Base-by-base conservation (phyloP, 129 eudicot genomes). In the Flaveria sonorensis region DNA sequence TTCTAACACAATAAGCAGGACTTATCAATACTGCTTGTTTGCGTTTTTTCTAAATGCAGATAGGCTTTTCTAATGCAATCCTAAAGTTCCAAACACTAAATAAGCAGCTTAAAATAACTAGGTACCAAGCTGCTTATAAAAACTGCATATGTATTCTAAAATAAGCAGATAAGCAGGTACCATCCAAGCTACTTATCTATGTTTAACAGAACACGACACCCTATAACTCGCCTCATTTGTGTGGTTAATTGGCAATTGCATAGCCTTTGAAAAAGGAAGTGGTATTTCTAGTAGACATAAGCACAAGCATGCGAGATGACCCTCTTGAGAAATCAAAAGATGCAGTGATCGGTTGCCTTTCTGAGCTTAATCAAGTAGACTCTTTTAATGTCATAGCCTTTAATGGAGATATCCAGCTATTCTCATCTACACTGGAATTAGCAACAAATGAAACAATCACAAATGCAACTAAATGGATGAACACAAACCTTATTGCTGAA, bases 271-370 rank as follows among this genome's bases (percentile, higher is more conserved):
- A 71, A 70, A 92, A 88, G 85, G 89, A 84, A 83, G 87, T 92
- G 61, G 83, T 95, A 30, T 88, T 86, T 86, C 76, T 95, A 21
- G 89, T 95, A 67, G 99, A 95, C 74, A 83, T 77, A 70, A 95
- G 99, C 66, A 87, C 83, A 82, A 95, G 99, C 87, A 95, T 95
- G 99, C 83, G 16, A 24, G 97, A 87, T 71, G 82, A 71, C 45
- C 92, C 96, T 15, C 76, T 92, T 46, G 92, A 91, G 76, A 80
- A 86, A 59, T 80, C 84, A 43, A 95, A 88, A 77, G 51, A 82
- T 40, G 95, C 94, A 30, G 69, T 95, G 74, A 70, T 85, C 61
- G 86, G 73, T 18, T 85, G 86, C 62, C 86, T 95, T 21, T 70
- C 69, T 18, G 82, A 86, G 71, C 90, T 95, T 39, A 81, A 79